Conservation (phyloP, 2,329 filamentous ascomycete species). For the Exophiala viscosa region DNA sequence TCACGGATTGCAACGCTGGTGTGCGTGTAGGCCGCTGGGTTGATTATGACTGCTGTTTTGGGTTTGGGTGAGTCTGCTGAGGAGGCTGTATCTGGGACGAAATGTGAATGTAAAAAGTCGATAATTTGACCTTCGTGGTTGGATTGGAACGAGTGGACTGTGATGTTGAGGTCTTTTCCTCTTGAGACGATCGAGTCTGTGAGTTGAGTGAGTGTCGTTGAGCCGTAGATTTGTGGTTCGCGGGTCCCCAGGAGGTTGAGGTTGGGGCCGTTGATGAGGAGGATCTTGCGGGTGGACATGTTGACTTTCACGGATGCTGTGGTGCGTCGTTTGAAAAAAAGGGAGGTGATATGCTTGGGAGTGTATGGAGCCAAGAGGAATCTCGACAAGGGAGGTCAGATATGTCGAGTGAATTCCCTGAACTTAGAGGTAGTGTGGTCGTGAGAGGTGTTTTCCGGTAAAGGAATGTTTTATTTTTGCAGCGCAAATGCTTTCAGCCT, state of each 20-base stretch:
- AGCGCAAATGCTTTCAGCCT: too few species aligned
- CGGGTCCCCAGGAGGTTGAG: slow-evolving; percentile 74
- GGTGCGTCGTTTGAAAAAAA: too few species aligned
- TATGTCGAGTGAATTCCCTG: too few species aligned
- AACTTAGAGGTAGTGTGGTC: too few species aligned
- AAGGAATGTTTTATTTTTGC: too few species aligned
- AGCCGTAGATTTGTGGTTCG: slow-evolving; percentile 70
- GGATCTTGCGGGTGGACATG: slow-evolving; percentile 45
- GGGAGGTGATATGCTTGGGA: too few species aligned
- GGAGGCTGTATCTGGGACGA: not conserved
- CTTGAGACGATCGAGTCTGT: slow-evolving; percentile 49
- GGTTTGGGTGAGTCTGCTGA: not conserved
- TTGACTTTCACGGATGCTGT: not conserved
- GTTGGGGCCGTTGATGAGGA: slow-evolving; percentile 78
- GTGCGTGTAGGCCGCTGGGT: slow-evolving; percentile 71
- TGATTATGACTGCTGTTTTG: slow-evolving; percentile 55
- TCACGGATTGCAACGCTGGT: slow-evolving; percentile 74
- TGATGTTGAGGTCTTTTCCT: slow-evolving; percentile 47
- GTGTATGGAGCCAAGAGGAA: too few species aligned
- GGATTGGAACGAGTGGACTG: slow-evolving; percentile 64
- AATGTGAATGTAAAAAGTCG: slow-evolving; percentile 65
- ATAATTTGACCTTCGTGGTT: slow-evolving; percentile 74
- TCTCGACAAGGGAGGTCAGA: too few species aligned
- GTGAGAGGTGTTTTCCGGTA: too few species aligned
- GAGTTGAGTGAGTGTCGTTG: slow-evolving; percentile 63